Evolutionary conservation across 78 protist species (phyloP), one percentile per base, ranked within the genome.

Genomic region (Parvularia atlantis): DNA sequence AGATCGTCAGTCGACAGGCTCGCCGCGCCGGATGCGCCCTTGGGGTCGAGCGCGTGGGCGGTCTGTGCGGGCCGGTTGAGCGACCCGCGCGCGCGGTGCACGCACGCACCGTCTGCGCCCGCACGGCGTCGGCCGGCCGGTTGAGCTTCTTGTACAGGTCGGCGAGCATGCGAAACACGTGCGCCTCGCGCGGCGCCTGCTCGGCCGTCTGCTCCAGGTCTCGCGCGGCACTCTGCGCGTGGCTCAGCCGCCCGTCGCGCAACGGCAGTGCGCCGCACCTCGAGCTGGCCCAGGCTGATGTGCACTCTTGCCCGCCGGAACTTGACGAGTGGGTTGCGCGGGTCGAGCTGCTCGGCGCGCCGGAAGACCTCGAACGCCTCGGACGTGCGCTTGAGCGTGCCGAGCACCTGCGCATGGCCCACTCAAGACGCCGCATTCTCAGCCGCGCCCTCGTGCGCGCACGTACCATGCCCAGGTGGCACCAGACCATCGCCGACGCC

Each of bases 401-500:
- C n/a, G n/a, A n/a, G n/a, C n/a, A n/a, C n/a, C n/a, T n/a, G n/a
- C n/a, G n/a, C n/a, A n/a, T n/a, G n/a, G n/a, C n/a, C n/a, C n/a
- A n/a, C n/a, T n/a, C n/a, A n/a, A n/a, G n/a, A n/a, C n/a, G n/a
- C n/a, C n/a, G n/a, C n/a, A n/a, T n/a, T n/a, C n/a, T n/a, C n/a
- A n/a, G 37, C 20, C 1, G 3, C 44, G 1, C 13, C 14, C 67
- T 14, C n/a, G 1, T 2, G 30, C 19, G 17, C 35, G 2, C 39
- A 26, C 43, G 64, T 13, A 76, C 71, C 80, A 80, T 80, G 58
- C 82, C 76, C 35, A 64, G 75, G 73, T 71, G 81, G 68, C 77
- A 65, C 31, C 76, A 44, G 26, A 82, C 80, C 31, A 78, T 73
- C 39, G 85, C 62, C 54, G 62, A 44, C 52, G 69, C 19, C 10